Conservation (phyloP, 164 flowering plant species). For the Macadamia integrifolia region DNA sequence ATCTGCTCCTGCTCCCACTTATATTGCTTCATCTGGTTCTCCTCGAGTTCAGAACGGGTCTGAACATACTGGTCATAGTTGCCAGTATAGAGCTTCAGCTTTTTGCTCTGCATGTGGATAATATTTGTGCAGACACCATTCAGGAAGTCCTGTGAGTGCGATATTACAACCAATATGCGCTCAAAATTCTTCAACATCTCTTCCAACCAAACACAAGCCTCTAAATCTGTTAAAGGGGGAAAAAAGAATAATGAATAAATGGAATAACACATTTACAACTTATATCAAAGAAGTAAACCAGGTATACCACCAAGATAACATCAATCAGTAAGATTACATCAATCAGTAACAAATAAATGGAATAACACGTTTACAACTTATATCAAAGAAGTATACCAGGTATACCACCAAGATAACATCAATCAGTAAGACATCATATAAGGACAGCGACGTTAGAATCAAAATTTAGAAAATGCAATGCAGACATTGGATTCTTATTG, state of each 20-base stretch:
- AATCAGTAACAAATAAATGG: not conserved
- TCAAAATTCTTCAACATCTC: slow-evolving; percentile 87
- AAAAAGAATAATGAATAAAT: not conserved
- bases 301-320: too few species aligned
- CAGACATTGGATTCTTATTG: too few species aligned
- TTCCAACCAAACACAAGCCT: slow-evolving; percentile 99
- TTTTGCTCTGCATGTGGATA: slow-evolving; percentile 92
- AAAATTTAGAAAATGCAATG: too few species aligned
- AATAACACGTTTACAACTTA: too few species aligned
- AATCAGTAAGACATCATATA: too few species aligned
- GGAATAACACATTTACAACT: too few species aligned
- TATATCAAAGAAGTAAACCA: too few species aligned
- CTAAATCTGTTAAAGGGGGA: slow-evolving; percentile 52
- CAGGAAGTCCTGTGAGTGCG: slow-evolving; percentile 94
- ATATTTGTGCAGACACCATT: slow-evolving; percentile 97
- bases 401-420: too few species aligned
- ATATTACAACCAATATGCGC: slow-evolving; percentile 83
- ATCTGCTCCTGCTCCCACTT: slow-evolving; percentile 99
- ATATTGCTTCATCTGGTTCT: slow-evolving; percentile 97
- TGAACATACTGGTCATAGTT: slow-evolving; percentile 91
- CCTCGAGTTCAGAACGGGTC: slow-evolving; percentile 88
- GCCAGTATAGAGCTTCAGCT: slow-evolving; percentile 74
- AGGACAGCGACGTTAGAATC: too few species aligned
- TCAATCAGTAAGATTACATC: too few species aligned
- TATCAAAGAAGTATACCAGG: too few species aligned